Base-by-base conservation (phyloP, 192 early-diverging fungal genomes). In the Coemansia umbellata region DNA sequence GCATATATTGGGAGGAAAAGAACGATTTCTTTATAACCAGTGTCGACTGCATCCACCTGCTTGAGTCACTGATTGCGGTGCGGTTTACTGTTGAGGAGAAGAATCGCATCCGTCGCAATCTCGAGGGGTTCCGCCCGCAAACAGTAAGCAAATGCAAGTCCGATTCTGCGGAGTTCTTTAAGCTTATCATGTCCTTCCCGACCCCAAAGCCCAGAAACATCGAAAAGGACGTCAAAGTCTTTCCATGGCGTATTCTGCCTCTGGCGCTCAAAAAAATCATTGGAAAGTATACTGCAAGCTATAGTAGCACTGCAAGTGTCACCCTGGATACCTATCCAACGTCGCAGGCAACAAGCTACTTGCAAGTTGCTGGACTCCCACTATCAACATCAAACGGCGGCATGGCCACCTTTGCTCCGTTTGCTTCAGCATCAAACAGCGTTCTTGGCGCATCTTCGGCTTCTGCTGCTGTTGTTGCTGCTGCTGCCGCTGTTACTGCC, bases 171-270 rank as follows among this genome's bases (percentile, higher is more conserved):
- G 83, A 82, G n/a, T 89, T 92, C 59, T 92, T 87, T 74, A 85
- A 82, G 63, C 62, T 84, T 53, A 87, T 92, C 61, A 92, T 92
- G 90, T 74, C 78, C 13, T 92, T 87, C 53, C 82, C 84, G 0
- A 84, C 87, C 56, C 88, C 90, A 31, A 88, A 85, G 60, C 90
- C 90, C 15, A 75, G 90, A 30, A 90, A 91, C 76, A 91, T 89
- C 52, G 88, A 89, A 73, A 92, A 92, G 66, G 88, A 92, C 48
- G 83, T 92, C 75, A 92, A 92, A 58, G 87, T 92, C 4, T 92
- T 87, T 68, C 77, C 82, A 5, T 92, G 90, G 90, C 80, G 81
- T 39, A 79, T 80, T 1, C 58, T 92, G n/a, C 66, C 82, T 6
- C 60, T 78, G 23, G 88, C 86, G 0, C 71, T 91, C 33, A 80